phyloP scores from a whole-genome alignment of 2,329 filamentous ascomycete genomes.

The Cercospora janseana region DNA sequence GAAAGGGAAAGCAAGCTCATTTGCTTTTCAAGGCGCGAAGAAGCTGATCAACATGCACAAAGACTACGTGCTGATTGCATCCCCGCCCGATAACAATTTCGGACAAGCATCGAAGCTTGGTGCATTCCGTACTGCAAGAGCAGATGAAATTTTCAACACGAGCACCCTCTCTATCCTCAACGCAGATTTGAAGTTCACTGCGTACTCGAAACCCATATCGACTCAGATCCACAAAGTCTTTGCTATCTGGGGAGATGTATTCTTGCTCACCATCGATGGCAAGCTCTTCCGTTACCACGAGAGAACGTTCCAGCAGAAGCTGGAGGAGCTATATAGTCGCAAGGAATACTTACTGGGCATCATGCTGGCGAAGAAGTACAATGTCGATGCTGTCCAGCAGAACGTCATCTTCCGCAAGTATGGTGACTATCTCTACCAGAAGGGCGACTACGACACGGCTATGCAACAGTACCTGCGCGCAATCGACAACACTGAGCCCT shows the following conservation, averaged over 20 bases:
- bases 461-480: slow-evolving; percentile 98
- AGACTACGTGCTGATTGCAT: slow-evolving; percentile 84
- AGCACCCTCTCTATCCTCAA: slow-evolving; percentile 91
- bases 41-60: slow-evolving; percentile 74
- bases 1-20: slow-evolving; percentile 80
- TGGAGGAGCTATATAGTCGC: slow-evolving; percentile 90
- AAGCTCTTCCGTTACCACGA: slow-evolving; percentile 91
- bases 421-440: slow-evolving; percentile 90
- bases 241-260: slow-evolving; percentile 86
- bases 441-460: slow-evolving; percentile 93
- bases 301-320: slow-evolving; percentile 81
- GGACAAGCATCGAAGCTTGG: slow-evolving; percentile 62
- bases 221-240: slow-evolving; percentile 78
- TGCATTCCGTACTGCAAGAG: slow-evolving; percentile 68
- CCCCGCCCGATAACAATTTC: slow-evolving; percentile 65
- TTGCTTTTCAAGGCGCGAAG: slow-evolving; percentile 89
- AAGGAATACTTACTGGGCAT: slow-evolving; percentile 91
- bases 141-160: slow-evolving; percentile 79
- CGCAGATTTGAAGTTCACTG: slow-evolving; percentile 83
- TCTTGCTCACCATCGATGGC: slow-evolving; percentile 84
- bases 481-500: slow-evolving; percentile 93
- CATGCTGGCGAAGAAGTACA: slow-evolving; percentile 85
- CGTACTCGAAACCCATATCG: slow-evolving; percentile 80
- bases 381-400: slow-evolving; percentile 75
- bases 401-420: slow-evolving; percentile 92